These are phyloP conservation scores for Boletus calvinii DNA, from an alignment of 1,284 basidiomycete species.

Conservation along the genomic window DNA sequence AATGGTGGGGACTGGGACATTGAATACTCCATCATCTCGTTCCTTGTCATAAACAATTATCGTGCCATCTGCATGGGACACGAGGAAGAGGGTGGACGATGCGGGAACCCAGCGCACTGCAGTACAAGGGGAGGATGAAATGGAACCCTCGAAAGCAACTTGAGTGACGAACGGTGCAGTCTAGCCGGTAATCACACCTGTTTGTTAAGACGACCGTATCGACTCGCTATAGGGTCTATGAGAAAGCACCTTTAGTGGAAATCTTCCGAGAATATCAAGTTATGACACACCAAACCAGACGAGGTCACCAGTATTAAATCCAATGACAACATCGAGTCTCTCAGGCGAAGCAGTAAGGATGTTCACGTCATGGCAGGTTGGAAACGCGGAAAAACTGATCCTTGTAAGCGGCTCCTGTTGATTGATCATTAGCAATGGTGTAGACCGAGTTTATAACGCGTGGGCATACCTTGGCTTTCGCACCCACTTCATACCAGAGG, in stretches of 20 bases:
- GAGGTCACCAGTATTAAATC: conserved; percentile 90
- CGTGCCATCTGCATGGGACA: conserved; percentile 88
- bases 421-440: not conserved
- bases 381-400: conserved; percentile 82
- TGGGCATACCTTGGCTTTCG: conserved; percentile 68
- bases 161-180: conserved; percentile 21
- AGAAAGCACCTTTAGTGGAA: conserved; percentile 2
- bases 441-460: conserved; percentile 3
- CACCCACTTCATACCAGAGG: conserved; percentile 79
- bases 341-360: conserved; percentile 72
- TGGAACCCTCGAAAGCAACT: conserved; percentile 20
- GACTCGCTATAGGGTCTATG: conserved; percentile 77
- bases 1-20: conserved; percentile 51
- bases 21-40: conserved; percentile 80
- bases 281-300: conserved; percentile 77
- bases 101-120: conserved; percentile 89
- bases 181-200: conserved; percentile 46
- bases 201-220: conserved; percentile 92
- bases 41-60: conserved; percentile 88
- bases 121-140: conserved; percentile 35
- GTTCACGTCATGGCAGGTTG: conserved; percentile 91
- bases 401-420: conserved; percentile 80
- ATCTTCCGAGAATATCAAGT: not conserved
- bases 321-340: conserved; percentile 87
- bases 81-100: conserved; percentile 82